phyloP scores from a whole-genome alignment of 768 basidiomycete genomes.

The Rhizopogon roseolus region DNA sequence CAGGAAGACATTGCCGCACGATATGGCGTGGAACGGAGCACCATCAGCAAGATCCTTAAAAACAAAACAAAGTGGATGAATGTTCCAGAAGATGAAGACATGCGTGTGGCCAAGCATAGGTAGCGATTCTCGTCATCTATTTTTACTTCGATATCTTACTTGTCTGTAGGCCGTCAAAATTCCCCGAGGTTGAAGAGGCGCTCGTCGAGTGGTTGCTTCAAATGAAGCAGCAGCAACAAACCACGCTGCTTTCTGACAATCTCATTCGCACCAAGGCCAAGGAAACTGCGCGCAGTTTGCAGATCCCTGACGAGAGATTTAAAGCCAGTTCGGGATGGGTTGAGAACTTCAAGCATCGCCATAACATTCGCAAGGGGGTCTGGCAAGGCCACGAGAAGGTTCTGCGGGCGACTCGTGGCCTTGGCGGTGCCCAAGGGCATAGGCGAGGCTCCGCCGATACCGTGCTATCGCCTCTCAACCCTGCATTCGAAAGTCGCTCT shows the following conservation, averaged over 20 bases:
- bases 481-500: conserved; percentile 31
- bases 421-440: conserved; percentile 23
- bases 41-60: conserved; percentile 91
- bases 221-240: conserved; percentile 41
- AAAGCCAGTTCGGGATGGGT: conserved; percentile 93
- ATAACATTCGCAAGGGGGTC: conserved; percentile 66
- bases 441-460: conserved; percentile 32
- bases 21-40: conserved; percentile 84
- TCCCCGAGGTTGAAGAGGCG: conserved; percentile 68
- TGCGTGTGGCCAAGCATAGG: conserved; percentile 69
- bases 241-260: conserved; percentile 57
- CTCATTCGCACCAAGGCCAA: conserved; percentile 61
- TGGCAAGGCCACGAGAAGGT: conserved; percentile 41
- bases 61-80: conserved; percentile 79
- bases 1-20: conserved; percentile 80
- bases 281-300: conserved; percentile 51
- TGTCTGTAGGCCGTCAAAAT: conserved; percentile 64
- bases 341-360: conserved; percentile 85
- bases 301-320: conserved; percentile 68
- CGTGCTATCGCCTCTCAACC: conserved; percentile 35
- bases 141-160: conserved; percentile 9
- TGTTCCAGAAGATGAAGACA: conserved; percentile 52
- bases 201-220: conserved; percentile 58
- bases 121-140: conserved; percentile 21
- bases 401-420: conserved; percentile 25